Base-by-base conservation (phyloP, 345 rosid genomes). In the Syzygium jambos region DNA sequence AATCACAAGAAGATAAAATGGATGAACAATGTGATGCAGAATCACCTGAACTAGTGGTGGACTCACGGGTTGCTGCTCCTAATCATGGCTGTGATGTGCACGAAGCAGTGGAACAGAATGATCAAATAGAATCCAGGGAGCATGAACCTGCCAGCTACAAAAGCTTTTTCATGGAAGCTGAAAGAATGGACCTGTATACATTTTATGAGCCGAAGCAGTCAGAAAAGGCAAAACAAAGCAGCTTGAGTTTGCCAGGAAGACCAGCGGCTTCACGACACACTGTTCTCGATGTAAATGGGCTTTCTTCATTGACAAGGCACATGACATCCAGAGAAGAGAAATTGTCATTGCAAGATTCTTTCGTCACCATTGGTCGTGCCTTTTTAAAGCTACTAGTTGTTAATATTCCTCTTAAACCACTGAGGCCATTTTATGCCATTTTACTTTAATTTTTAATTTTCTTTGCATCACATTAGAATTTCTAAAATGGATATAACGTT, bases 121-220 rank as follows among this genome's bases (percentile, higher is more conserved):
- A 56, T 80, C 68, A 88, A 88, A 61, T 78, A 82, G 90, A 92
- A 88, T 90, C 90, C 56, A 57, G 80, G 51, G 89, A 86, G 10
- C 85, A 30, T 88, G 91, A 89, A 63, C 61, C 86, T 57, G 82
- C 86, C 63, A 77, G 86, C 80, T 84, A 17, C 68, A 84, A 88
- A 86, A 87, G 88, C 89, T 82, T 91, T 84, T 78, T 89, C 15
- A 85, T 78, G 43, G 95, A 92, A 91, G 89, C 92, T 63, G 90
- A 52, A 30, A 94, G 96, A 89, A 92, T 95, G 88, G 96, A 93
- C 83, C 93, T 95, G 84, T 93, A 93, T 89, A 92, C 93, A 8
- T 95, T 95, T 89, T 93, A 90, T 87, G 93, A 91, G 87, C 84
- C 90, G 52, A 92, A 91, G 84, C 93, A 90, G 87, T 87, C 89